Conservation (phyloP, 768 basidiomycete genomes). For the Termitomyces sp. region DNA sequence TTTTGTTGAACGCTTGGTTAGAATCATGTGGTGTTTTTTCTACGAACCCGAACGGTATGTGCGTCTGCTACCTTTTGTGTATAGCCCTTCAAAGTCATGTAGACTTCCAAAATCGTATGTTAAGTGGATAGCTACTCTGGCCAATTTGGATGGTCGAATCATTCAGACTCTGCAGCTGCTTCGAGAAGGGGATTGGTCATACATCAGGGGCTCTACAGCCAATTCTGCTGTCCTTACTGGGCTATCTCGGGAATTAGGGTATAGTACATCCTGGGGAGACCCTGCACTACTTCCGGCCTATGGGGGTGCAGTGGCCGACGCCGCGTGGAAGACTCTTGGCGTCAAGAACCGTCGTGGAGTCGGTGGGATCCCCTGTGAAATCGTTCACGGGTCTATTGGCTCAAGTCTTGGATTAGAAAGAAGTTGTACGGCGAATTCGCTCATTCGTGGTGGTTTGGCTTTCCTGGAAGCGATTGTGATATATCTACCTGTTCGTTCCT, state of each 20-base stretch:
- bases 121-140: constrained; percentile 74
- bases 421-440: constrained; percentile 60
- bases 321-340: constrained; percentile 53
- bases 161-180: constrained; percentile 50
- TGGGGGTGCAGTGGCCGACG: constrained; percentile 51
- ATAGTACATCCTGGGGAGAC: constrained; percentile 62
- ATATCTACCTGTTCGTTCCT: constrained; percentile 63
- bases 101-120: constrained; percentile 66
- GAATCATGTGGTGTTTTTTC: constrained; percentile 90
- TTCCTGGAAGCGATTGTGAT: constrained; percentile 63
- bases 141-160: constrained; percentile 61
- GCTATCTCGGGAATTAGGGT: constrained; percentile 54
- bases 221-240: constrained; percentile 38
- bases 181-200: constrained; percentile 58
- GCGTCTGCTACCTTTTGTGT: neutral
- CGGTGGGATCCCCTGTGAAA: constrained; percentile 74
- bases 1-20: constrained; percentile 23
- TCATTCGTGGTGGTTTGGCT: constrained; percentile 48
- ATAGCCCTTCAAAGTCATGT: neutral
- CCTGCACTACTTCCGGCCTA: constrained; percentile 55
- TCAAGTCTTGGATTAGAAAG: constrained; percentile 40
- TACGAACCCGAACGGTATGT: constrained; percentile 68
- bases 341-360: constrained; percentile 48
- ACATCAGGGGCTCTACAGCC: constrained; percentile 38
- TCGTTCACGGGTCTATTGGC: constrained; percentile 63